A percentile compares a stretch with the other conserved stretches of the same genome.
phyloP scores from a whole-genome alignment of 306 rosid genomes.

The Castanea mollissima region DNA sequence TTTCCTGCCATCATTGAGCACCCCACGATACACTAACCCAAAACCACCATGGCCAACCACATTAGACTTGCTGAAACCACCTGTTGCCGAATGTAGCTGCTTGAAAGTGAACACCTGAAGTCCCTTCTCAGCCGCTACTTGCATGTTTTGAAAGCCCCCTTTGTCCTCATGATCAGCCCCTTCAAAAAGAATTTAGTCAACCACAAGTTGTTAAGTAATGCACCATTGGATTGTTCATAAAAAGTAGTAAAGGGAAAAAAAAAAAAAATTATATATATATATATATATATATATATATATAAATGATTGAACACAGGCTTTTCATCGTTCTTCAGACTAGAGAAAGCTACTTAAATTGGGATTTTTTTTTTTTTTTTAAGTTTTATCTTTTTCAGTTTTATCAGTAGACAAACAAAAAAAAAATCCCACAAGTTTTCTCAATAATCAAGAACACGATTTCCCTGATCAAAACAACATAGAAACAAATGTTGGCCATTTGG shows the following conservation, averaged over 20 bases:
- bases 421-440: conserved; percentile 6
- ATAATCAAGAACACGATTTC: not conserved
- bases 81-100: conserved; percentile 89
- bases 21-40: conserved; percentile 85
- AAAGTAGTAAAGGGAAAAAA: conserved; percentile 4
- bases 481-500: not conserved
- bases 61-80: conserved; percentile 87
- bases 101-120: conserved; percentile 78
- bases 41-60: conserved; percentile 91
- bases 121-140: conserved; percentile 67
- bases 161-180: conserved; percentile 45
- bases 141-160: conserved; percentile 48
- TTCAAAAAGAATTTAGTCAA: conserved; percentile 38
- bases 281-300: not conserved
- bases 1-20: conserved; percentile 76
- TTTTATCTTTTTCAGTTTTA: not conserved
- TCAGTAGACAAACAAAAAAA: not conserved
- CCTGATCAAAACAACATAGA: not conserved
- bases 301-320: not conserved
- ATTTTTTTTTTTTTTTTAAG: not conserved
- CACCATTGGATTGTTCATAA: conserved; percentile 24
- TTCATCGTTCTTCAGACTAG: not conserved
- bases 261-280: too few species aligned
- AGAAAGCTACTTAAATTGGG: not conserved
- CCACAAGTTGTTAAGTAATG: conserved; percentile 22